A percentile compares a stretch with the other conserved stretches of the same genome.
Evolutionary conservation across 495 filamentous ascomycete genomes (phyloP).

Genomic region (Achaetomiella virescens): DNA sequence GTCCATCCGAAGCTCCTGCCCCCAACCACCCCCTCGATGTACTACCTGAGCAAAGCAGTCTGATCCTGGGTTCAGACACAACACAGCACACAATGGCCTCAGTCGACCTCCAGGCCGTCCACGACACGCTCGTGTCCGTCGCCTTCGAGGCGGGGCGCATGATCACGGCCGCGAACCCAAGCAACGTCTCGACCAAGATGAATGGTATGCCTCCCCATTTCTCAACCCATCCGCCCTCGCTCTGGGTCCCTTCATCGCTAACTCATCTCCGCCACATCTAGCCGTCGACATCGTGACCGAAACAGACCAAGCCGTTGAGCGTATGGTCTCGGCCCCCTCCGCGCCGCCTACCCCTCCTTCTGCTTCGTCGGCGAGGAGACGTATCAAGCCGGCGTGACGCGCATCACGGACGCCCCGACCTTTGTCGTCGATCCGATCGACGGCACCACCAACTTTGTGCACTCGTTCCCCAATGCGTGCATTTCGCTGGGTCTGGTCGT

Average conservation of each 20-base stretch:
- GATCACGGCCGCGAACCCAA: slow-evolving; percentile 70
- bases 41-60: too few relatives aligned
- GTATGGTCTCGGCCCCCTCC: slow-evolving; percentile 61
- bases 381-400: slow-evolving; percentile 57
- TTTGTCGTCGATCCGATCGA: slow-evolving; percentile 90
- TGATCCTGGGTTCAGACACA: background rate
- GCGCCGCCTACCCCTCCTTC: slow-evolving; percentile 59
- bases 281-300: slow-evolving; percentile 82
- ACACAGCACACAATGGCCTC: slow-evolving; percentile 35
- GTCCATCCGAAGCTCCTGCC: background rate
- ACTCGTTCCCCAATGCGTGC: slow-evolving; percentile 71
- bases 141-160: slow-evolving; percentile 75
- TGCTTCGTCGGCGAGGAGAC: slow-evolving; percentile 81
- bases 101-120: slow-evolving; percentile 69
- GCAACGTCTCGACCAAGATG: slow-evolving; percentile 56
- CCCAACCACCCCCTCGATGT: background rate
- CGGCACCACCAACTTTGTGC: slow-evolving; percentile 85
- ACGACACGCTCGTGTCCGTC: slow-evolving; percentile 67
- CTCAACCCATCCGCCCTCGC: background rate
- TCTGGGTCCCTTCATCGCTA: slow-evolving; percentile 13
- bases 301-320: slow-evolving; percentile 78
- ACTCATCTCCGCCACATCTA: slow-evolving; percentile 21
- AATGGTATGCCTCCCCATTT: slow-evolving; percentile 55
- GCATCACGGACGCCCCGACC: slow-evolving; percentile 63
- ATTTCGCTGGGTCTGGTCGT: slow-evolving; percentile 75